A percentile compares a stretch with the other conserved stretches of the same genome.
Evolutionary conservation across 768 basidiomycete species (phyloP).

Genomic region (Naematelia encephala): DNA sequence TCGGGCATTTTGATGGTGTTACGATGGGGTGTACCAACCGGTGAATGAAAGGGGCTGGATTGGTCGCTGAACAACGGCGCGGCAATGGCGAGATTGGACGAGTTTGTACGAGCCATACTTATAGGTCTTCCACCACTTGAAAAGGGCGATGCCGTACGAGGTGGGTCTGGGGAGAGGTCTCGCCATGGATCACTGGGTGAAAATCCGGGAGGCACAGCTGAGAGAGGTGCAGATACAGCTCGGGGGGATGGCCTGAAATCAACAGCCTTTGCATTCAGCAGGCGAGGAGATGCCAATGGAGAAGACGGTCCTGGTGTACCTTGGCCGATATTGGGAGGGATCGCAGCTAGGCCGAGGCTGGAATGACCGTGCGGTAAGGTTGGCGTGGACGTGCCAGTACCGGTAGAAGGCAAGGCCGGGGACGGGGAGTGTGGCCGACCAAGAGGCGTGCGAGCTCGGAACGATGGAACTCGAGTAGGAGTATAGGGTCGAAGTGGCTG

Average conservation of each 20-base stretch:
- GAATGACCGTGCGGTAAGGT: conserved; percentile 57
- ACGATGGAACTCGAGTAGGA: conserved; percentile 48
- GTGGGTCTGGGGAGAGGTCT: conserved; percentile 57
- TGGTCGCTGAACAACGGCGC: conserved; percentile 76
- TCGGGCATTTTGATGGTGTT: conserved; percentile 35
- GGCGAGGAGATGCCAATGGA: conserved; percentile 61
- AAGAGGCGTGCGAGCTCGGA: conserved; percentile 41
- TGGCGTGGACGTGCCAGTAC: conserved; percentile 37
- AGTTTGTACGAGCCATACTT: conserved; percentile 37
- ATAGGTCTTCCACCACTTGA: conserved; percentile 25
- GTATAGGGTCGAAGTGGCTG: conserved; percentile 61
- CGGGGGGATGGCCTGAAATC: conserved; percentile 76
- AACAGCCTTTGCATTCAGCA: conserved; percentile 82
- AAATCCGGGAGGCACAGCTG: conserved; percentile 62
- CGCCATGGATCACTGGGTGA: conserved; percentile 91
- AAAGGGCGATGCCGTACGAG: conserved; percentile 44
- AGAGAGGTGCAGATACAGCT: conserved; percentile 61
- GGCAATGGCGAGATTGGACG: conserved; percentile 77
- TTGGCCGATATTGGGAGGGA: conserved; percentile 10
- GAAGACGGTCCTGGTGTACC: conserved; percentile 23
- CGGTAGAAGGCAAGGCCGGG: conserved; percentile 8
- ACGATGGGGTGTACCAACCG: conserved; percentile 39
- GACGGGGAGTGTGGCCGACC: conserved; percentile 47
- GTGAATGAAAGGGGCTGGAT: conserved; percentile 43
- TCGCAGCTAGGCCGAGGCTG: conserved; percentile 7